A percentile compares a stretch with the other conserved stretches of the same genome.
Evolutionary conservation across 1,284 basidiomycete species (phyloP).

Genomic region (Puccinia hordei): DNA sequence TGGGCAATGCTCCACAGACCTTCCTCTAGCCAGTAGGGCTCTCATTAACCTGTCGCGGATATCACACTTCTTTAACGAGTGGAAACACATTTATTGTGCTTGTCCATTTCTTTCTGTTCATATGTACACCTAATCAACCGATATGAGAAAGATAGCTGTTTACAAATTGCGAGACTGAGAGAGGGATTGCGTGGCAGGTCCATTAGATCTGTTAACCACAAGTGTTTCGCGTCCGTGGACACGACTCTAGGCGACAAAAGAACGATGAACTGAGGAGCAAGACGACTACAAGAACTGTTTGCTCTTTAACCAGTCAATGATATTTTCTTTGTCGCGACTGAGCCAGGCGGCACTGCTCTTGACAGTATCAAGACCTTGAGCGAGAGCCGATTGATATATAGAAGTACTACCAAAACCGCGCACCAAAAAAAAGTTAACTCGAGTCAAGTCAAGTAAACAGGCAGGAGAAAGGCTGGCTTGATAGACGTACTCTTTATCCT

Average conservation of each 20-base stretch:
- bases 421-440: neutral
- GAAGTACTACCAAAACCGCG: conserved; percentile 49
- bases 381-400: conserved; percentile 65
- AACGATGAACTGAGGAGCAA: neutral
- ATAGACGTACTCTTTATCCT: conserved; percentile 59
- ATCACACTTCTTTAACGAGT: too few relatives aligned
- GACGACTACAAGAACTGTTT: conserved; percentile 49
- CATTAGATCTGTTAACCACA: too few relatives aligned
- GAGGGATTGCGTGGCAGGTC: too few relatives aligned
- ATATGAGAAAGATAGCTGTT: too few relatives aligned
- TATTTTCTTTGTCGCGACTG: conserved; percentile 66
- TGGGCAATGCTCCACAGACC: too few relatives aligned
- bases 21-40: too few relatives aligned
- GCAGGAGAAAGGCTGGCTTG: neutral
- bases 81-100: too few relatives aligned
- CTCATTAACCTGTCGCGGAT: too few relatives aligned
- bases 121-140: too few relatives aligned
- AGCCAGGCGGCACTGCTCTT: conserved; percentile 67
- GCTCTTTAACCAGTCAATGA: conserved; percentile 67
- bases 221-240: too few relatives aligned
- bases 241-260: neutral
- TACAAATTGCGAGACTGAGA: too few relatives aligned
- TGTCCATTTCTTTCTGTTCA: too few relatives aligned
- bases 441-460: conserved; percentile 1
- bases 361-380: conserved; percentile 71